Base-by-base conservation (phyloP, 2,329 filamentous ascomycete species). In the Penicillium sp. region DNA sequence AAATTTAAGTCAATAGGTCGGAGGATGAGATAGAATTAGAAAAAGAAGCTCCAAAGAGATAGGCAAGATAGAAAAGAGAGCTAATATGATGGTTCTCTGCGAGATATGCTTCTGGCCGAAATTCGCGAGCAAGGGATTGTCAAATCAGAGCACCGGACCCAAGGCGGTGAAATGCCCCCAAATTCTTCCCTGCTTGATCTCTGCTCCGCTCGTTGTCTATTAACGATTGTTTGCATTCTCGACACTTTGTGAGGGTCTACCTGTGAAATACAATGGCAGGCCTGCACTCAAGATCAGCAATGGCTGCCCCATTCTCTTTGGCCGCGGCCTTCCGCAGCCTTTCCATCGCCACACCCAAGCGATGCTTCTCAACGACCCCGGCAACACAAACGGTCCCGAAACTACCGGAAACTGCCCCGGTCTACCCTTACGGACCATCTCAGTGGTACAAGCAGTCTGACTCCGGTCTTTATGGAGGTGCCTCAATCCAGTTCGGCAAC, bases 401-500 rank as follows among this genome's bases (percentile, higher is more conserved):
- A 50, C 62, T 76, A 45, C 72, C 74, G 30, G 66, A 67, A 9
- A 61, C 69, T 35, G 73, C 77, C 55, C 77, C 77, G 41, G 69
- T 75, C 34, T 80, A 80, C 56, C 78, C 78, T 10, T 77, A 78
- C 61, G 74, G 74, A 43, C 71, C 74, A 16, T 72, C 72, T 47
- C 67, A 68, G 42, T 63, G 67, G 56, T 80, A 72, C 65, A 77
- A 76, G 55, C 76, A 78, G 67, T 71, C 76, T 16, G 74, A 79
- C 59, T 69, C 68, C 23, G 78, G 78, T 62, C 72, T 80, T 26
- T 80, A 79, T 57, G 77, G 76, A 27, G 76, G 75, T 32, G 59
- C 70, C 18, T 72, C 66, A 36, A 74, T 79, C 57, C 75, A 74
- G 57, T 78, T 76, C 61, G 78, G 78, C 53, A 79, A 79, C 72